Evolutionary conservation across 176 grass and related monocot genomes (phyloP), one percentile per base, ranked within the genome.

Genomic region (Melocanna baccifera): DNA sequence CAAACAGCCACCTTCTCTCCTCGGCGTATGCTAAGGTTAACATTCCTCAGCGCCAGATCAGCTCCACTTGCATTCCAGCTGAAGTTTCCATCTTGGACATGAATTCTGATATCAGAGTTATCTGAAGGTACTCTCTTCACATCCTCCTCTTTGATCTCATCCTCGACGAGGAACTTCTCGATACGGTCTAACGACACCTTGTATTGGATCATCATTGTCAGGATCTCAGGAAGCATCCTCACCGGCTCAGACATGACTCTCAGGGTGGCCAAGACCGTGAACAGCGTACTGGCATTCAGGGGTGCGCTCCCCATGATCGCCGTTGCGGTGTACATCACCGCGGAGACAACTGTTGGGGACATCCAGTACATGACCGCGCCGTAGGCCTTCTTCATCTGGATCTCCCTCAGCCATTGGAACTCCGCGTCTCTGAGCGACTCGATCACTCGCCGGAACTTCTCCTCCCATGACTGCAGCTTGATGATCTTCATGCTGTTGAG

Each of bases 401-500:
- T 93, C 50, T 94, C 79, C 66, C 63, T 62, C 34, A 98, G 51
- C 95, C 95, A 98, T 61, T 73, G 65, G 78, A 98, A 98, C 91
- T 98, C 95, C 2, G 28, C 75, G 19, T 94, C 91, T 61, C 92
- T 93, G n/a, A 91, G 87, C 7, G 83, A 79, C 52, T 83, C 78
- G 51, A 98, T 81, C 47, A 83, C 82, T 28, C 34, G 64, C 42
- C 80, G 81, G 78, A 93, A 98, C 68, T 62, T 91, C 4, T 93
- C 91, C 39, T 98, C 95, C 95, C 92, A 95, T 34, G 95, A 93
- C 86, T 95, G 92, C 71, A 98, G 86, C 83, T 98, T 98, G 87
- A 98, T 94, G 79, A 95, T 93, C 87, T 95, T 98, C 95, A 98
- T 98, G 87, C 89, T 94, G 91, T 93, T 95, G 1, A 98, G 85